Conservation (phyloP, 805 yeast genomes). For the Lachancea sp. region DNA sequence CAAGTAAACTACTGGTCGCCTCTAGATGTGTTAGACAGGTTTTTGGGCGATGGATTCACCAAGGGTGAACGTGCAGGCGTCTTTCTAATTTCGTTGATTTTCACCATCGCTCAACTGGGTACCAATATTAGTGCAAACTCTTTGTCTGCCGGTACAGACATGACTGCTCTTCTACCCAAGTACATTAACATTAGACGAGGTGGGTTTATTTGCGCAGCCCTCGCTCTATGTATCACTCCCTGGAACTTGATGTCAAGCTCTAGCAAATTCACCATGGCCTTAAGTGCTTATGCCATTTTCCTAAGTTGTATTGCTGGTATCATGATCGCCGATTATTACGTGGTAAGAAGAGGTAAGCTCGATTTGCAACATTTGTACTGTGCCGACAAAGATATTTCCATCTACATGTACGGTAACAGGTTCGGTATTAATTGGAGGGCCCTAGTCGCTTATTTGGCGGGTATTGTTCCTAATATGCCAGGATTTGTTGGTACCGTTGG, state of each 20-base stretch:
- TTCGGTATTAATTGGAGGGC: slow-evolving; percentile 83
- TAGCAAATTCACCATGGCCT: slow-evolving; percentile 68
- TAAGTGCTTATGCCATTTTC: slow-evolving; percentile 78
- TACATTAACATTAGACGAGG: slow-evolving; percentile 74
- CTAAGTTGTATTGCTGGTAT: slow-evolving; percentile 80
- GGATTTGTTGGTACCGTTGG: slow-evolving; percentile 79
- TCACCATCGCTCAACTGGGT: slow-evolving; percentile 72
- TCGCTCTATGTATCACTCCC: slow-evolving; percentile 71
- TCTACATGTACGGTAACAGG: slow-evolving; percentile 50
- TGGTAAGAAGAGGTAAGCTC: slow-evolving; percentile 68
- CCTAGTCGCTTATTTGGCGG: slow-evolving; percentile 68
- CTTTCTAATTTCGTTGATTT: slow-evolving; percentile 62
- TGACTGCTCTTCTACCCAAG: slow-evolving; percentile 58
- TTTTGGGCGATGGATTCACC: slow-evolving; percentile 44
- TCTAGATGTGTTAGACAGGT: slow-evolving; percentile 61
- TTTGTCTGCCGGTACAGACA: slow-evolving; percentile 66
- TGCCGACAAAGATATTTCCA: slow-evolving; percentile 34
- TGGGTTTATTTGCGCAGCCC: slow-evolving; percentile 64
- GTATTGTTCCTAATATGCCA: slow-evolving; percentile 75
- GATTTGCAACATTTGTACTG: slow-evolving; percentile 59
- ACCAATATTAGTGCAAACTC: slow-evolving; percentile 71
- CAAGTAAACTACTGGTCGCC: slow-evolving; percentile 80
- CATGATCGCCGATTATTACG: slow-evolving; percentile 57
- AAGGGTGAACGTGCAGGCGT: slow-evolving; percentile 73
- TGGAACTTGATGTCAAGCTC: slow-evolving; percentile 73